Conservation (phyloP, 768 basidiomycete species). For the Pholiota microspora region DNA sequence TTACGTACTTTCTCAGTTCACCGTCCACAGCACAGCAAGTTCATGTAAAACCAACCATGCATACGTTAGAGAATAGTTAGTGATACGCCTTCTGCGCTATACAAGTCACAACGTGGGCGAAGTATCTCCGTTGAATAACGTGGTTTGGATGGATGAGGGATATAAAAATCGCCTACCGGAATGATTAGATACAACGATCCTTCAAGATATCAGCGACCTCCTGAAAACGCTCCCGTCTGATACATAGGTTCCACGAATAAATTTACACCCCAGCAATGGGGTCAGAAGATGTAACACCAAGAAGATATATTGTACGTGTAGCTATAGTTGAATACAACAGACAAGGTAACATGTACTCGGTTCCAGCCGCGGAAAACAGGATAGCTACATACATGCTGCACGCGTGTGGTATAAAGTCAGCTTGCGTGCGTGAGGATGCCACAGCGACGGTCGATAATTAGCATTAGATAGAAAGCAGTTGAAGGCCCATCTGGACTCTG, state of each 20-base stretch:
- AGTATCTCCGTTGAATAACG: too few species aligned
- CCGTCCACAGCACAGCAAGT: too few species aligned
- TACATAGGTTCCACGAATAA: too few species aligned
- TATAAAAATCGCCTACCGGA: too few species aligned
- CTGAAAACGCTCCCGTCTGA: too few species aligned
- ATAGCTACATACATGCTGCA: not conserved
- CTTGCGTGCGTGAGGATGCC: not conserved
- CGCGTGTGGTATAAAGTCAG: not conserved
- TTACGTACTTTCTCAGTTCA: not conserved
- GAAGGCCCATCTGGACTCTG: not conserved
- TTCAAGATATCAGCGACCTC: too few species aligned
- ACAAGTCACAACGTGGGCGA: too few species aligned
- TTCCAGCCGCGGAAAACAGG: not conserved
- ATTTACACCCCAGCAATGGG: not conserved
- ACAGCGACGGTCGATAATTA: not conserved
- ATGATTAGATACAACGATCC: too few species aligned
- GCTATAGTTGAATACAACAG: not conserved
- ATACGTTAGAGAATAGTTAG: too few species aligned
- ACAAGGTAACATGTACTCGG: not conserved
- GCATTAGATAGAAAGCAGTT: not conserved
- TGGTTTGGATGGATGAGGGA: too few species aligned
- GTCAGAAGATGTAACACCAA: not conserved
- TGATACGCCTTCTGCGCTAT: too few species aligned
- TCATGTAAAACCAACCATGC: too few species aligned
- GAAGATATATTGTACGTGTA: not conserved